A percentile compares a stretch with the other conserved stretches of the same genome.
phyloP scores from a whole-genome alignment of 108 stramenopile genomes.

The Craspedostauros australis region DNA sequence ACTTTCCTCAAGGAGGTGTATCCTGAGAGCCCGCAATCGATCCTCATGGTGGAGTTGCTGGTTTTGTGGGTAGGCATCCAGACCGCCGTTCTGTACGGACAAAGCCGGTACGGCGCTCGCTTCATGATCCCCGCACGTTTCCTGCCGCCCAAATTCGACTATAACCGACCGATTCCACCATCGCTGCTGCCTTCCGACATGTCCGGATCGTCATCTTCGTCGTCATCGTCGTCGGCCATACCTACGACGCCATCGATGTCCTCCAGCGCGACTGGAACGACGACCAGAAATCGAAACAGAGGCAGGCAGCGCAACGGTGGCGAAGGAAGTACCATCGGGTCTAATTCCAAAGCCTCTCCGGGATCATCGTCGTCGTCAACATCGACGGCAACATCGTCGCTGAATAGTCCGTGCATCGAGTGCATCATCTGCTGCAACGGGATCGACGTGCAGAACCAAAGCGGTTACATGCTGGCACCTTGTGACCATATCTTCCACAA shows the following conservation, averaged over 20 bases:
- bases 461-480: conserved; percentile 94
- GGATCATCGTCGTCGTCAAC: too few relatives aligned
- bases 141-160: conserved; percentile 91
- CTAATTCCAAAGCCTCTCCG: too few relatives aligned
- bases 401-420: conserved; percentile 31
- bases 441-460: conserved; percentile 55
- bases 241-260: background rate
- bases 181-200: conserved; percentile 40
- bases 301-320: conserved; percentile 6
- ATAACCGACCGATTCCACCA: conserved; percentile 82
- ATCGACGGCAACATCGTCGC: conserved; percentile 10
- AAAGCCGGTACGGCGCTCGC: conserved; percentile 82
- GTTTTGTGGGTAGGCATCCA: conserved; percentile 85
- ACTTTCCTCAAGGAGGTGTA: conserved; percentile 88
- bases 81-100: conserved; percentile 66
- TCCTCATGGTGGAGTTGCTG: conserved; percentile 56
- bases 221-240: too few relatives aligned
- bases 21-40: conserved; percentile 56
- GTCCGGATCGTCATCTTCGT: background rate
- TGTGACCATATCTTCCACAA: conserved; percentile 94
- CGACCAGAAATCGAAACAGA: conserved; percentile 51
- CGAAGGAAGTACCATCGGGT: conserved; percentile 10
- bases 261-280: conserved; percentile 21
- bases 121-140: conserved; percentile 90
- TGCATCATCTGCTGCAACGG: conserved; percentile 92